These are phyloP conservation scores for Claviceps capensis DNA, from an alignment of 2,329 filamentous ascomycete genomes.

Conservation along the genomic window DNA sequence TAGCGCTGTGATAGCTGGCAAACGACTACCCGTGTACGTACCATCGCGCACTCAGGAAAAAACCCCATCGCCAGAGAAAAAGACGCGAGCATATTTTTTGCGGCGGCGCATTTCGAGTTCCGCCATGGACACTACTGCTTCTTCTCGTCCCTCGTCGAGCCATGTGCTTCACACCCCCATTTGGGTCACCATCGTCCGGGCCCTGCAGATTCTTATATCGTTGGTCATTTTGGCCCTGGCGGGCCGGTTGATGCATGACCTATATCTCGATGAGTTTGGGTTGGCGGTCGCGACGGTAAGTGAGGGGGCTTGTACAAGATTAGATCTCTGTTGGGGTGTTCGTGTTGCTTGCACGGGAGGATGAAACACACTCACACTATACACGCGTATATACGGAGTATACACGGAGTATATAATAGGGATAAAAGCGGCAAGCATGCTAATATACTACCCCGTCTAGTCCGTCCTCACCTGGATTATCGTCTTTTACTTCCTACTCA, in stretches of 20 bases:
- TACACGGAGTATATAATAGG: background rate
- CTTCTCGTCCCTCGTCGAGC: background rate
- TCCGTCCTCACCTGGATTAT: constrained; percentile 32
- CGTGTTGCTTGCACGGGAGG: too few relatives aligned
- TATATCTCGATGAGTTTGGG: constrained; percentile 26
- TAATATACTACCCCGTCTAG: constrained; percentile 14
- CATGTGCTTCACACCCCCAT: constrained; percentile 26
- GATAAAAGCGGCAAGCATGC: background rate
- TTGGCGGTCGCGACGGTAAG: constrained; percentile 28
- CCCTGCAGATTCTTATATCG: constrained; percentile 27
- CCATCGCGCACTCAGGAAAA: too few relatives aligned
- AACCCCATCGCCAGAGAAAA: too few relatives aligned
- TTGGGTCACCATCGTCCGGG: constrained; percentile 29
- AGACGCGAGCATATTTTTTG: too few relatives aligned
- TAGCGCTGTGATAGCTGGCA: too few relatives aligned
- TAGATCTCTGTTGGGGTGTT: too few relatives aligned
- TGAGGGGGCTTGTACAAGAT: constrained; percentile 9
- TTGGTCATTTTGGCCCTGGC: constrained; percentile 30
- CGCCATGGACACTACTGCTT: background rate
- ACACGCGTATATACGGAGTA: too few relatives aligned
- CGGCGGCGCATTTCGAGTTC: too few relatives aligned
- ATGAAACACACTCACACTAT: too few relatives aligned
- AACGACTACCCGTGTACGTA: too few relatives aligned
- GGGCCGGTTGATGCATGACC: constrained; percentile 25
- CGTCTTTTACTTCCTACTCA: constrained; percentile 26